Percentiles rank a stretch among this genome's conserved stretches.
Evolutionary conservation across 1,284 basidiomycete species (phyloP).

Genomic region (Microbotryum intermedium): DNA sequence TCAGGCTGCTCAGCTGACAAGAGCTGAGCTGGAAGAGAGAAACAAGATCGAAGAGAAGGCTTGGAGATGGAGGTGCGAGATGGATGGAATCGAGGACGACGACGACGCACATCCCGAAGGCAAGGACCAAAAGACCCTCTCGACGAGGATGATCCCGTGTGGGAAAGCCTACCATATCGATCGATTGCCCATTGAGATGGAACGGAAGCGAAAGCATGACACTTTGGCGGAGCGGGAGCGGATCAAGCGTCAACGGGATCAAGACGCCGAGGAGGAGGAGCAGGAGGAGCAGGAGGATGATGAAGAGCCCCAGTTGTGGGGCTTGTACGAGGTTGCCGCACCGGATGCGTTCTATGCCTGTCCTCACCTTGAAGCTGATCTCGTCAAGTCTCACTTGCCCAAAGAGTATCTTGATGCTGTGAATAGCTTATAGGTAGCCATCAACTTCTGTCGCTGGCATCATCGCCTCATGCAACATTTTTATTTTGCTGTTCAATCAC

Average conservation of each 20-base stretch:
- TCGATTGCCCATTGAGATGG: constrained; percentile 3
- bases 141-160: constrained; percentile 8
- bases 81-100: background rate
- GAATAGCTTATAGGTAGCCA: background rate
- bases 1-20: background rate
- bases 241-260: background rate
- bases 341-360: constrained; percentile 15
- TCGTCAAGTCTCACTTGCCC: constrained; percentile 17
- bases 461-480: too few relatives aligned
- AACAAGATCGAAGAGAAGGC: constrained; percentile 12
- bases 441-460: too few relatives aligned
- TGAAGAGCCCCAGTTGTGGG: constrained; percentile 8
- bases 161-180: constrained; percentile 21
- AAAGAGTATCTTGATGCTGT: constrained; percentile 15
- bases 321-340: constrained; percentile 17
- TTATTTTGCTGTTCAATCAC: too few relatives aligned
- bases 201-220: background rate
- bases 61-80: constrained; percentile 10
- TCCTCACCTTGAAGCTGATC: constrained; percentile 12
- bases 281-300: background rate
- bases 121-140: background rate
- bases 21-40: background rate
- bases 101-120: background rate
- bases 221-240: background rate
- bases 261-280: background rate